Base-by-base conservation (phyloP, 148 eudicot genomes). In the Diospyros lotus region DNA sequence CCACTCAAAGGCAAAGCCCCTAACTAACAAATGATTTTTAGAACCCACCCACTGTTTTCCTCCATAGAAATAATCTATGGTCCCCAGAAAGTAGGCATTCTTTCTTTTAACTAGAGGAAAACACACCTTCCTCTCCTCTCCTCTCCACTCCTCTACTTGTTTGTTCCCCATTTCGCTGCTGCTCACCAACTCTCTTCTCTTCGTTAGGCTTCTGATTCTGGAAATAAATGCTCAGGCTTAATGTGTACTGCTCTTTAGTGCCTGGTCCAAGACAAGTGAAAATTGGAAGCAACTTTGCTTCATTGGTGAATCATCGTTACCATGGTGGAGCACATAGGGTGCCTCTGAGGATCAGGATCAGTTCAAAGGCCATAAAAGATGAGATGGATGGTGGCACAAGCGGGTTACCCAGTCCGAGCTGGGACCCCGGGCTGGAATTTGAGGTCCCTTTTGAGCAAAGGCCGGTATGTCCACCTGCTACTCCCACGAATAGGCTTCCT, bases 401-500 rank as follows among this genome's bases (percentile, higher is more conserved):
- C 62, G 87, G 91, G 4, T 78, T 87, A 68, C 94, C 93, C 4
- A 89, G 97, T 65, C 93, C 83, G 68, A 89, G 90, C 38, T 93
- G 99, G 99, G 97, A 95, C 51, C 98, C 98, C 0, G 98, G 94
- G 14, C 82, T 93, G 84, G 98, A 90, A 85, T 76, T 92, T 4
- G 96, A 87, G 76, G 99, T 95, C 69, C 99, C 99, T 2, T 95
- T 85, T 39, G 99, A 95, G 77, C 99, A 95, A 80, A 81, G 97
- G 58, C 99, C 99, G 87, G 98, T 95, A 90, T 13, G 90, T 77
- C 46, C 48, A 63, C 50, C 41, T 6, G 61, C 59, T 39, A 44
- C 44, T 66, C 48, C 39, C 4, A 1, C n/a, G 42, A 58, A 18
- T 69, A 6, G 11, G 14, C 54, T 63, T 9, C n/a, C 39, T 15